Conservation (phyloP, 129 eudicot species). For the Dittrichia graveolens region DNA sequence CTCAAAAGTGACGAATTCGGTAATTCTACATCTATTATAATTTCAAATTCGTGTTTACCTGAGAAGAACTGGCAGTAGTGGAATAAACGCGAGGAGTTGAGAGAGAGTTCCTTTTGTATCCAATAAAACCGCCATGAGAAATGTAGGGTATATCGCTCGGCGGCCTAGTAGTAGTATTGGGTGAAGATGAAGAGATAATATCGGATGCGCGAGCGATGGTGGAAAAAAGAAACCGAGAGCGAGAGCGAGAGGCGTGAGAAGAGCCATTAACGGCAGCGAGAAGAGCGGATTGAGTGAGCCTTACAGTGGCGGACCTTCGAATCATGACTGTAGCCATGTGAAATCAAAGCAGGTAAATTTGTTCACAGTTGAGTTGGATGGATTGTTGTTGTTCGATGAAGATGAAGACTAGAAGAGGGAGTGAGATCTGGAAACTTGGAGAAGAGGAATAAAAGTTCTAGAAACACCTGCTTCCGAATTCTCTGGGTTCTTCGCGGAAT, state of each 20-base stretch:
- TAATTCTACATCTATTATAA: neutral
- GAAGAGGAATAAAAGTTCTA: constrained; percentile 32
- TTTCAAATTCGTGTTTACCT: constrained; percentile 30
- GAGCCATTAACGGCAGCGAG: constrained; percentile 27
- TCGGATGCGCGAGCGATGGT: constrained; percentile 10
- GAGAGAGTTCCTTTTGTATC: constrained; percentile 9
- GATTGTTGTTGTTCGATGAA: constrained; percentile 8
- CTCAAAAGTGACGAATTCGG: neutral
- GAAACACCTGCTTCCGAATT: constrained; percentile 25
- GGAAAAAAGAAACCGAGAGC: constrained; percentile 29
- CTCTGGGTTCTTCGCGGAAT: constrained; percentile 17
- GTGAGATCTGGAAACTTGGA: constrained; percentile 35
- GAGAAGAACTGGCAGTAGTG: constrained; percentile 42
- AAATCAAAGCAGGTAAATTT: neutral
- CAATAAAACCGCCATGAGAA: neutral
- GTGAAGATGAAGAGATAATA: neutral
- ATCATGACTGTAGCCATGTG: constrained; percentile 25
- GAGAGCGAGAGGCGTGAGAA: constrained; percentile 20
- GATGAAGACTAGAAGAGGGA: neutral
- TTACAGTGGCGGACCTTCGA: constrained; percentile 33
- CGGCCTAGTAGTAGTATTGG: neutral
- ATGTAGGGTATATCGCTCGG: neutral
- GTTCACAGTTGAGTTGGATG: neutral
- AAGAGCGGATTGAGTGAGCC: constrained; percentile 44
- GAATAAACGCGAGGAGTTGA: constrained; percentile 42